Evolutionary conservation across 225 moss, liverwort and hornwort genomes (phyloP), one percentile per base, ranked within the genome.

Genomic region (Marchantia polymorpha): DNA sequence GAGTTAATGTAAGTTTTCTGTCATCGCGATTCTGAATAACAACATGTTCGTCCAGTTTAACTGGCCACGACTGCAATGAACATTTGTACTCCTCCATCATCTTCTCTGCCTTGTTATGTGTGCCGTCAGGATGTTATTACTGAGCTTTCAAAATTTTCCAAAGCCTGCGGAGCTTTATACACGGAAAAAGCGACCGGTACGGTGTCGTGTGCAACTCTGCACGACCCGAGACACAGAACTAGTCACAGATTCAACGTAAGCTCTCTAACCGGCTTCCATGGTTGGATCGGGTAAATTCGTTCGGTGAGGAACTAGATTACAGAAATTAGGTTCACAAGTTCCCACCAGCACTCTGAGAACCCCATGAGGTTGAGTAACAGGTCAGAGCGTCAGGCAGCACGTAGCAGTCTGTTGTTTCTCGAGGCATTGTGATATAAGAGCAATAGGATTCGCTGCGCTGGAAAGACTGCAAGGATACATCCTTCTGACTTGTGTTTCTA

Each of bases 171-270:
- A 54, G 78, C 78, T 27, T 12, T 79, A 69, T 79, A 79, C 53
- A 79, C 78, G 31, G 78, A 79, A 56, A 79, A 79, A 23, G 78
- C 78, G 16, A 79, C 78, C 15, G 78, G 78, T 31, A 79, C 78
- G 10, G 78, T 79, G 19, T 79, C 78, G 0, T 68, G 78, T 60
- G 68, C 78, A 53, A 79, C 78, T 58, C 46, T 79, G 58, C 39
- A 79, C 39, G 78, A 79, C 55, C 78, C 78, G 10, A 69, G 56
- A 56, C 31, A 17, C 13, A 79, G 55, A 69, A 64, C 63, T 64
- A 23, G 11, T 20, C 49, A 49, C 20, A 64, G 49, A 51, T 65
- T 58, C 59, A 75, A 58, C 15, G 75, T 75, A 75, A 75, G 75
- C 46, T 29, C 31, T 49, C 10, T 1, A 25, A 7, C 64, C 64